These are phyloP conservation scores for Ceratobasidium sp. DNA, from an alignment of 1,284 basidiomycete species.

Conservation along the genomic window DNA sequence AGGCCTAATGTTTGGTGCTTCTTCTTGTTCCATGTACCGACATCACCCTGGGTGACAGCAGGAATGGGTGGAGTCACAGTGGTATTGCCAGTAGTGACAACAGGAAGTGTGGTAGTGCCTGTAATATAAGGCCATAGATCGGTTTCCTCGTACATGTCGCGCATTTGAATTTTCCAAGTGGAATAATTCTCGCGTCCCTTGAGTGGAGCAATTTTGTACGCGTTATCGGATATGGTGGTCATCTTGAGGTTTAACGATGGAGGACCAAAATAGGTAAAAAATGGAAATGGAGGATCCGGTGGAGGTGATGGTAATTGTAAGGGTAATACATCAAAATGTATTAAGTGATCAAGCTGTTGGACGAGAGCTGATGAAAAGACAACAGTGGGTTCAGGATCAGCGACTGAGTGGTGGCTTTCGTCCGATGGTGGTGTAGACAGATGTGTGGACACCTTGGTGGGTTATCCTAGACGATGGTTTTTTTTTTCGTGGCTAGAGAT, in stretches of 20 bases:
- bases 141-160: slow-evolving; percentile 20
- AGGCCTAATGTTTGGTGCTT: slow-evolving; percentile 10
- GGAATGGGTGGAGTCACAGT: not conserved
- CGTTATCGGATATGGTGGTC: slow-evolving; percentile 7
- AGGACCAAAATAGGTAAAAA: not conserved
- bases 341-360: not conserved
- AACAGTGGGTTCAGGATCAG: not conserved
- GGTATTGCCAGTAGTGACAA: not conserved
- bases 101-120: not conserved
- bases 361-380: not conserved
- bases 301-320: not conserved
- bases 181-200: slow-evolving; percentile 22
- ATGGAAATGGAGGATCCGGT: not conserved
- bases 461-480: not conserved
- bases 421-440: not conserved
- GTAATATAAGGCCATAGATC: slow-evolving; percentile 11
- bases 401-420: not conserved
- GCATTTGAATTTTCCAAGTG: slow-evolving; percentile 21
- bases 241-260: not conserved
- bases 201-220: not conserved
- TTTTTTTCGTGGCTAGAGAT: not conserved
- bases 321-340: not conserved
- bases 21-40: slow-evolving; percentile 3
- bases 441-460: not conserved
- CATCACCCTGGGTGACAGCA: not conserved